These are phyloP conservation scores for Schizophyllum amplum DNA, from an alignment of 1,284 basidiomycete genomes.

Conservation along the genomic window DNA sequence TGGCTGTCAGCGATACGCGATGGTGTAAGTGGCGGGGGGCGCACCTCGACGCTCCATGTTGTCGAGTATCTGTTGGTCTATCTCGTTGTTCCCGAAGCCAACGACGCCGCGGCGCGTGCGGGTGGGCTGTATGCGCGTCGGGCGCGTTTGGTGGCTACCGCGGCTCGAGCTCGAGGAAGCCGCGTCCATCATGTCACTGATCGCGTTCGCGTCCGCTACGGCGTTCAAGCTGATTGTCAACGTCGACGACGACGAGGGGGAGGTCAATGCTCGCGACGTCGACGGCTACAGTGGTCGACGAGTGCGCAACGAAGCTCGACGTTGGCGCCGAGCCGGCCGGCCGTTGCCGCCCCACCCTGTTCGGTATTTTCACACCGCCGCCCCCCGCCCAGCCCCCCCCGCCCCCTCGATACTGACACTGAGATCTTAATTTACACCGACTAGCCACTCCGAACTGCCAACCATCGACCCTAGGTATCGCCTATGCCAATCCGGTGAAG, in stretches of 20 bases:
- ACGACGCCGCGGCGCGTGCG: slow-evolving; percentile 73
- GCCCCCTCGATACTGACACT: background rate
- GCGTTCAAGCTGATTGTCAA: background rate
- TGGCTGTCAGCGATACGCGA: slow-evolving; percentile 11
- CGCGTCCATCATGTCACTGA: slow-evolving; percentile 18
- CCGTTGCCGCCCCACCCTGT: background rate
- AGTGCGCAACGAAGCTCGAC: background rate
- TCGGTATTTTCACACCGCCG: slow-evolving; percentile 3
- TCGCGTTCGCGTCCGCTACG: slow-evolving; percentile 5
- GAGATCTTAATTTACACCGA: background rate
- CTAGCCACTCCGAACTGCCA: too few relatives aligned
- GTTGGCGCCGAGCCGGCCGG: background rate
- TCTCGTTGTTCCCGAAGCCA: slow-evolving; percentile 64
- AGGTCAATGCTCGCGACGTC: background rate
- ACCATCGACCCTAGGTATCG: background rate
- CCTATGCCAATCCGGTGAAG: too few relatives aligned
- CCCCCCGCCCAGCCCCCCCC: slow-evolving; percentile 9
- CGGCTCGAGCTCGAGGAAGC: slow-evolving; percentile 23
- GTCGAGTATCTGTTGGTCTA: slow-evolving; percentile 80
- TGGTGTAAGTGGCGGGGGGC: slow-evolving; percentile 24
- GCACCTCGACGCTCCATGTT: slow-evolving; percentile 71
- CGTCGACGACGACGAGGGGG: slow-evolving; percentile 14
- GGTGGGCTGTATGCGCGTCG: slow-evolving; percentile 73
- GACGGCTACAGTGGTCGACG: background rate
- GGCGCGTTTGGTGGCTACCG: slow-evolving; percentile 27